A percentile compares a stretch with the other conserved stretches of the same genome.
These are phyloP conservation scores for Hagleromyces aurorensis DNA, from an alignment of 805 yeast genomes.

Conservation along the genomic window DNA sequence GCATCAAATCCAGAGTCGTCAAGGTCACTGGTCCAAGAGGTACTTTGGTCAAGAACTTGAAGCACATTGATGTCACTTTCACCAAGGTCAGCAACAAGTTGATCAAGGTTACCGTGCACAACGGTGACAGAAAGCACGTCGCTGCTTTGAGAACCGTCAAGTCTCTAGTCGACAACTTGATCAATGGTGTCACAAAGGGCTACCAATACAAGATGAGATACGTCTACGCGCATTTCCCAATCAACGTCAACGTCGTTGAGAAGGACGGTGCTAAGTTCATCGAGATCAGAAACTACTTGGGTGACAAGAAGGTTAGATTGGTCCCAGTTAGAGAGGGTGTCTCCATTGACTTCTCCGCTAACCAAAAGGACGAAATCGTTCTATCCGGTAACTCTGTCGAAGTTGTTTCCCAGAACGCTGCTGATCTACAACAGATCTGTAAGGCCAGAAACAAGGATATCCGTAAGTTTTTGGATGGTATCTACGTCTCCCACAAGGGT, in stretches of 20 bases:
- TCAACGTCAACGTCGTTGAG: constrained; percentile 88
- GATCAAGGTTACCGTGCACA: constrained; percentile 88
- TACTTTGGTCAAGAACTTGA: constrained; percentile 77
- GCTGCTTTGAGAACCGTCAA: constrained; percentile 99
- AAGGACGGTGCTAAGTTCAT: constrained; percentile 65
- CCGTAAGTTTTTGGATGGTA: constrained; percentile 99
- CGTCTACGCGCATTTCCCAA: constrained; percentile 99
- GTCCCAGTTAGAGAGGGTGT: constrained; percentile 88
- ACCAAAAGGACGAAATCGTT: constrained; percentile 90
- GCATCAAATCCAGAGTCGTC: constrained; percentile 84
- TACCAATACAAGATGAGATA: constrained; percentile 99
- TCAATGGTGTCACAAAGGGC: constrained; percentile 99
- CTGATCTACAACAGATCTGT: constrained; percentile 96
- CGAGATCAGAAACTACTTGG: constrained; percentile 99
- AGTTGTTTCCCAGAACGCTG: constrained; percentile 96
- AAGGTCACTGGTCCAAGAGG: constrained; percentile 98
- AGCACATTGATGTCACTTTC: constrained; percentile 94
- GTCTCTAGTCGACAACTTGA: constrained; percentile 86
- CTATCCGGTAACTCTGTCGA: constrained; percentile 94
- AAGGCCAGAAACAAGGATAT: constrained; percentile 99
- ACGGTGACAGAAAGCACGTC: constrained; percentile 99
- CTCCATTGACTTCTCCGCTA: constrained; percentile 66
- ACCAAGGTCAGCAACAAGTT: constrained; percentile 60
- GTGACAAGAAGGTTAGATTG: constrained; percentile 95
- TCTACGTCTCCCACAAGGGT: constrained; percentile 96